Conservation (phyloP, 768 basidiomycete genomes). For the Tylopilus cervinicoccineus region DNA sequence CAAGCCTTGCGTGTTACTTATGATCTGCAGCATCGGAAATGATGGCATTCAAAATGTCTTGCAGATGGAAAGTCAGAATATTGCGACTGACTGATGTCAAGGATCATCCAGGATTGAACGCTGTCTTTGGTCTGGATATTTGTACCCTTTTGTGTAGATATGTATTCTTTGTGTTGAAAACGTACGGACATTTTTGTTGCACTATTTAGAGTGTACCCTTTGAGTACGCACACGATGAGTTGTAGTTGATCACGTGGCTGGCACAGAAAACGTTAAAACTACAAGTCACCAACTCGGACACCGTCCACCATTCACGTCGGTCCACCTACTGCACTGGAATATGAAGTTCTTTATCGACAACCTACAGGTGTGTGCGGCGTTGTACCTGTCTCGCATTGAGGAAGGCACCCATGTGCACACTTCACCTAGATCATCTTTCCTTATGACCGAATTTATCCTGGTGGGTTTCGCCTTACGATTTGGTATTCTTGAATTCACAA, state of each 20-base stretch:
- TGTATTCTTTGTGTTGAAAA: not conserved
- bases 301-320: not conserved
- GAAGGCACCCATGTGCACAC: not conserved
- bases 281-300: not conserved
- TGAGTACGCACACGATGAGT: not conserved
- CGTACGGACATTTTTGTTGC: no score
- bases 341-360: conserved; percentile 88
- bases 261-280: not conserved
- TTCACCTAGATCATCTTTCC: conserved; percentile 74
- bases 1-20: not conserved
- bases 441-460: conserved; percentile 94
- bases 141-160: not conserved
- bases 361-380: conserved; percentile 53
- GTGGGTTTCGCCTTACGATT: conserved; percentile 38
- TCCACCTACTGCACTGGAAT: not conserved
- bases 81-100: conserved; percentile 27
- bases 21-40: conserved; percentile 25
- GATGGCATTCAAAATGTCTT: conserved; percentile 31
- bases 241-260: conserved; percentile 18
- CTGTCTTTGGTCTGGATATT: not conserved
- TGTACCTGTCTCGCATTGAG: not conserved
- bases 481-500: conserved; percentile 5
- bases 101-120: not conserved
- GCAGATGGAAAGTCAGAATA: conserved; percentile 32
- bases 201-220: no score